Evolutionary conservation across 139 green algal genomes (phyloP).

Genomic region (Penium margaritaceum): DNA sequence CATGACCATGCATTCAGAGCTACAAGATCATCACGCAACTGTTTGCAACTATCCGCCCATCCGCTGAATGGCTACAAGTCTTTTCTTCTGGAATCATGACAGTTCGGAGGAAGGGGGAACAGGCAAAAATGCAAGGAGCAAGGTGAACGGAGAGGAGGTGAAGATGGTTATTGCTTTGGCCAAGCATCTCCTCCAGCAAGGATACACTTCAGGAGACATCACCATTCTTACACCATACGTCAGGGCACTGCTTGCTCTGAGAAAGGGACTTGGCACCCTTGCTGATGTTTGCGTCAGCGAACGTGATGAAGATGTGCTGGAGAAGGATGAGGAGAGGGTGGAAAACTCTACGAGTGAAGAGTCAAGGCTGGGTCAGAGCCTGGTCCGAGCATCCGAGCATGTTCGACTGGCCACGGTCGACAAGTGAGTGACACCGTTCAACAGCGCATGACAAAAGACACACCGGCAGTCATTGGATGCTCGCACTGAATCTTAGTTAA

Average conservation of each 20-base stretch:
- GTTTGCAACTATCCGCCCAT: constrained; percentile 9
- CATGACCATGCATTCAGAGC: constrained; percentile 29
- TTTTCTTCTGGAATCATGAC: constrained; percentile 63
- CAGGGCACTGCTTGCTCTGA: constrained; percentile 60
- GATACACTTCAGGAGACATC: constrained; percentile 55
- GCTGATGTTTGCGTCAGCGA: constrained; percentile 56
- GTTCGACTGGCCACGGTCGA: constrained; percentile 67
- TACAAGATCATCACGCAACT: not conserved
- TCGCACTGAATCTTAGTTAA: no score
- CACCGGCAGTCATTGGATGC: no score
- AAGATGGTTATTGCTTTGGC: constrained; percentile 49
- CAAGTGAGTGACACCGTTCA: no score
- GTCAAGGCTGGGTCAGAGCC: not conserved
- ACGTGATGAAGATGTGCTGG: constrained; percentile 52
- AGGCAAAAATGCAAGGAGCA: constrained; percentile 51
- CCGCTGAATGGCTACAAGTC: constrained; percentile 10
- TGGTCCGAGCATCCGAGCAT: no score
- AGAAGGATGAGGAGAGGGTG: constrained; percentile 46
- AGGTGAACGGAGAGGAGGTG: constrained; percentile 60
- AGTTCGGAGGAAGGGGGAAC: constrained; percentile 44
- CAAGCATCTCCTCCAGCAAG: constrained; percentile 60
- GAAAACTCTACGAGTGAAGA: not conserved
- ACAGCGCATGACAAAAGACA: no score
- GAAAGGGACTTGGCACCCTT: constrained; percentile 37
- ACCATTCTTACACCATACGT: constrained; percentile 72